These are phyloP conservation scores for Trichoderma sp. DNA, from an alignment of 2,329 filamentous ascomycete species.

Conservation along the genomic window DNA sequence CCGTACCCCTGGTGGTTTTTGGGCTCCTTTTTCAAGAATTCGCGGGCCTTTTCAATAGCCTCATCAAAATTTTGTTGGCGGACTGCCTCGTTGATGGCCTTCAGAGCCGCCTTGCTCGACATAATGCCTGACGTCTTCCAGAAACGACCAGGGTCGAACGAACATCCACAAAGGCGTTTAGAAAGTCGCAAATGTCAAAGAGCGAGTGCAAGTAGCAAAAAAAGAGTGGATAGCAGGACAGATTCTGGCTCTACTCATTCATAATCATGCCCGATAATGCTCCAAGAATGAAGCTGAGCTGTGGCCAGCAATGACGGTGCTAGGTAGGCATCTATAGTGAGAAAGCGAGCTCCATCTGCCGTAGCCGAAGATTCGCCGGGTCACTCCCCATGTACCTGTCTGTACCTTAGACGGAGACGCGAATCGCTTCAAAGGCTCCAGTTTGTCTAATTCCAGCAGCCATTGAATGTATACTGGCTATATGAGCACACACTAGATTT, in stretches of 20 bases:
- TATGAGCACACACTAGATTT: not conserved
- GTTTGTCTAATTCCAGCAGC: not conserved
- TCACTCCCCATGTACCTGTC: no score
- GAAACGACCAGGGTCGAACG: not conserved
- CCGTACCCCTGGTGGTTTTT: slow-evolving; percentile 77
- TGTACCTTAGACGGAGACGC: not conserved
- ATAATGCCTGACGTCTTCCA: slow-evolving; percentile 37
- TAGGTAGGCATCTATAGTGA: not conserved
- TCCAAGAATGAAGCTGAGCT: not conserved
- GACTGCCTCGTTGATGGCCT: slow-evolving; percentile 76
- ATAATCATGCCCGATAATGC: not conserved
- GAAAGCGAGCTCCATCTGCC: not conserved
- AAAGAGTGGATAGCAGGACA: not conserved
- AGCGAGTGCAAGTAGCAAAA: not conserved
- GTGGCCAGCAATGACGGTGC: not conserved
- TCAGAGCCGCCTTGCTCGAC: slow-evolving; percentile 72
- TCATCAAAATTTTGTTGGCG: slow-evolving; percentile 78
- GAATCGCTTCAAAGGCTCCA: not conserved
- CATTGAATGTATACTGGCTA: not conserved
- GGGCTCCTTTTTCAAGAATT: slow-evolving; percentile 69
- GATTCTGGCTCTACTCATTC: not conserved
- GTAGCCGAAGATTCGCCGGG: not conserved
- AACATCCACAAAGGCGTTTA: not conserved
- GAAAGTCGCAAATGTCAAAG: not conserved
- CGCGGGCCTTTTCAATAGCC: slow-evolving; percentile 68